phyloP scores from a whole-genome alignment of 306 rosid genomes.

The Chamaecrista fasciculata region DNA sequence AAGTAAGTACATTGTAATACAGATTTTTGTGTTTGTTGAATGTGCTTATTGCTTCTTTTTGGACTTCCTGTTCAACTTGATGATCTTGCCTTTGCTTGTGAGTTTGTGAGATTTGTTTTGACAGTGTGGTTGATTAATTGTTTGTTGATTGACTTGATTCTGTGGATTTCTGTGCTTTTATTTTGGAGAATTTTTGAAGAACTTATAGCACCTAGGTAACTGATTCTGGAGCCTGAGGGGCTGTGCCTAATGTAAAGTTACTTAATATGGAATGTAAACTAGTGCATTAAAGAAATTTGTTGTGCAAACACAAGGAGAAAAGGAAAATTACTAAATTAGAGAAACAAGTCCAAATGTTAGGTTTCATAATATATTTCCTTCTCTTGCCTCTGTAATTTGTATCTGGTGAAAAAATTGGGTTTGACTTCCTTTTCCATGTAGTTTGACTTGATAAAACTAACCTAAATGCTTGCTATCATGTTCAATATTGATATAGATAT shows the following conservation, averaged over 20 bases:
- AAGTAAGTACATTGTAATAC: conserved; percentile 43
- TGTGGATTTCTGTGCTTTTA: not conserved
- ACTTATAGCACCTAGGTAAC: not conserved
- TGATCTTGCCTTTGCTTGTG: not conserved
- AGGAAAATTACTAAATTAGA: too few relatives aligned
- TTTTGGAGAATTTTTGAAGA: not conserved
- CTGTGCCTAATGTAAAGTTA: not conserved
- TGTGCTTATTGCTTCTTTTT: not conserved
- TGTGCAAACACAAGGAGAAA: not conserved
- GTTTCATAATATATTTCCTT: not conserved
- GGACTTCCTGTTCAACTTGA: not conserved
- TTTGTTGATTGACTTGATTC: not conserved
- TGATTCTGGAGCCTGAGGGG: not conserved
- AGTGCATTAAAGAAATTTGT: not conserved
- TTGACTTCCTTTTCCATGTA: not conserved
- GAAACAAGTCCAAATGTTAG: too few relatives aligned
- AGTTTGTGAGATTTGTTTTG: not conserved
- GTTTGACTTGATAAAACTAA: not conserved
- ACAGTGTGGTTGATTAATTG: not conserved
- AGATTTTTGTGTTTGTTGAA: not conserved
- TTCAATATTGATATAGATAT: not conserved
- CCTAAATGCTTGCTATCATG: not conserved
- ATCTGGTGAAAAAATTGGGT: not conserved
- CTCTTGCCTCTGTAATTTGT: not conserved
- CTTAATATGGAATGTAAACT: not conserved